Percentiles rank a stretch among this genome's conserved stretches.
Conservation (phyloP, 2,329 filamentous ascomycete species). For the Thielaviopsis euricoi region DNA sequence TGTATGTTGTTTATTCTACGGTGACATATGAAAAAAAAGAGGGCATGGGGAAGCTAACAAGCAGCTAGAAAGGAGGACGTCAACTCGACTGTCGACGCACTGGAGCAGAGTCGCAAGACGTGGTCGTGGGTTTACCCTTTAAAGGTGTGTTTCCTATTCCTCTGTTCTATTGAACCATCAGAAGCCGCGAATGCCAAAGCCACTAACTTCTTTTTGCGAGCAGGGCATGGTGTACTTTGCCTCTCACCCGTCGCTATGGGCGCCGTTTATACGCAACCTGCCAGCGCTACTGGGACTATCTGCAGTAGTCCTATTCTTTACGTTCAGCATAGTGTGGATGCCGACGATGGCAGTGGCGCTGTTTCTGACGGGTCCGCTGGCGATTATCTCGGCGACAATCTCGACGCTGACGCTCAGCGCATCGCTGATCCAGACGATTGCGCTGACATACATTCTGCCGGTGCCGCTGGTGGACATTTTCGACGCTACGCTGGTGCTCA, state of each 20-base stretch:
- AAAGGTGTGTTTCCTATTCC: constrained; percentile 35
- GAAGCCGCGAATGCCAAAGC: neutral
- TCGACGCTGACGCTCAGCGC: constrained; percentile 49
- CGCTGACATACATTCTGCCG: constrained; percentile 59
- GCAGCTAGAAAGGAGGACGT: constrained; percentile 3
- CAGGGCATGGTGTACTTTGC: constrained; percentile 45
- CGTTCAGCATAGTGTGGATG: constrained; percentile 78
- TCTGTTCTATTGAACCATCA: too few relatives aligned
- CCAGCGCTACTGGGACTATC: constrained; percentile 52
- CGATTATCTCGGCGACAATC: constrained; percentile 54
- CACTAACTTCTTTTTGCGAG: constrained; percentile 1
- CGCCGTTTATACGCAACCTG: constrained; percentile 38
- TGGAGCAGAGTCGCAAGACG: neutral
- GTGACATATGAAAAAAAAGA: neutral
- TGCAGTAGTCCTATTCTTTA: constrained; percentile 52
- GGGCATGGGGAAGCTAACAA: neutral
- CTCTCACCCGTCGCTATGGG: constrained; percentile 39
- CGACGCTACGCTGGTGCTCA: constrained; percentile 50
- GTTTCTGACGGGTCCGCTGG: constrained; percentile 70
- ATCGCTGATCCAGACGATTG: constrained; percentile 37
- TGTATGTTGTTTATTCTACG: neutral
- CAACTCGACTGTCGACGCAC: neutral
- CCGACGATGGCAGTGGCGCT: constrained; percentile 72
- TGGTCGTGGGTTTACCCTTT: constrained; percentile 53
- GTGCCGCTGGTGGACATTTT: constrained; percentile 80